Evolutionary conservation across 805 yeast species (phyloP).

Genomic region (Hanseniaspora thailandica): DNA sequence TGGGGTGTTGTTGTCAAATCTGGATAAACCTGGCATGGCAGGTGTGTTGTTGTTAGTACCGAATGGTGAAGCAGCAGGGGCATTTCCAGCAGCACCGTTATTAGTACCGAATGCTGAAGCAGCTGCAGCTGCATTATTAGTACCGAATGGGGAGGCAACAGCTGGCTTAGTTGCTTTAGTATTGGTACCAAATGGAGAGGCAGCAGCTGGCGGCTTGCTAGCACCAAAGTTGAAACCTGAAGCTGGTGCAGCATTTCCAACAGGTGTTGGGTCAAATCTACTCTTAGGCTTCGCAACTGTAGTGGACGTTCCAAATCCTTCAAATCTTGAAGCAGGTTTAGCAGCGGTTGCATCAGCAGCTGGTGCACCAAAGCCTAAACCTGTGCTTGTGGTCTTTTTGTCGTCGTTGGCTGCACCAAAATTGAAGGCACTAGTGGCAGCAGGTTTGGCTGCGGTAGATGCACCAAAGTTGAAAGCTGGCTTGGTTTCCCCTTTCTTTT

Average conservation of each 20-base stretch:
- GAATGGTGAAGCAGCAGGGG: too few species aligned
- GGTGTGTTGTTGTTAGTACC: neutral
- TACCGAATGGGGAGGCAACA: neutral
- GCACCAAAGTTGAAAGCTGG: conserved; percentile 5
- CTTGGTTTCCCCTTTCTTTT: neutral
- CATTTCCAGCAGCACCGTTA: neutral
- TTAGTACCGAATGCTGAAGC: too few species aligned
- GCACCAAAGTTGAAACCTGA: neutral
- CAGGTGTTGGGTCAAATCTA: neutral
- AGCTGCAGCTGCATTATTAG: neutral
- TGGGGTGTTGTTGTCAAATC: conserved; percentile 9
- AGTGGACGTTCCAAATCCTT: conserved; percentile 5
- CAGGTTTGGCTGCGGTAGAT: conserved; percentile 6
- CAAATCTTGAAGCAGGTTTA: neutral
- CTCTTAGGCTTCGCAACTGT: neutral
- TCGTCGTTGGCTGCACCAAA: neutral
- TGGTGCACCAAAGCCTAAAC: neutral
- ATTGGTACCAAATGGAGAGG: neutral
- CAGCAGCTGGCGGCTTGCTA: neutral
- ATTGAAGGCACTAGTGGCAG: neutral
- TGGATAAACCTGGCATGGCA: neutral
- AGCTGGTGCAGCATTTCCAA: neutral
- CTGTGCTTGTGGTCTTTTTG: neutral
- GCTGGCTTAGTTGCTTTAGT: neutral
- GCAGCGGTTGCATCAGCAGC: neutral